Conservation (phyloP, 148 eudicot species). For the Mesembryanthemum crystallinum region DNA sequence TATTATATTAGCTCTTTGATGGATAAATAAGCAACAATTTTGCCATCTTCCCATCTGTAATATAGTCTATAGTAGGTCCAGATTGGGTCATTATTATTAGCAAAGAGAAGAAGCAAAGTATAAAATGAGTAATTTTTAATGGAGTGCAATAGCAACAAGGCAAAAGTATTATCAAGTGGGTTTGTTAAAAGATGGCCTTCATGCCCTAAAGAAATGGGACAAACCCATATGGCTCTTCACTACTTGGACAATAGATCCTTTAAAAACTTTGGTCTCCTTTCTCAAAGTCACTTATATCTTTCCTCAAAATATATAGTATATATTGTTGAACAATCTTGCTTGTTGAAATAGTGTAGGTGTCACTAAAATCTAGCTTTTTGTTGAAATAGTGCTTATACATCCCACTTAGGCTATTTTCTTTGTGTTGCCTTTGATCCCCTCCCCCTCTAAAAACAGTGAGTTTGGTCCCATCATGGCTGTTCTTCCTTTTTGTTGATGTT, state of each 20-base stretch:
- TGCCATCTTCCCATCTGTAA: not conserved
- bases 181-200: conserved; percentile 15
- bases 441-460: not conserved
- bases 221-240: conserved; percentile 16
- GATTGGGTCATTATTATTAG: not conserved
- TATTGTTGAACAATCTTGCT: not conserved
- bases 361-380: conserved; percentile 7
- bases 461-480: not conserved
- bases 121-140: no score
- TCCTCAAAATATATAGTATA: not conserved
- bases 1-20: conserved; percentile 5
- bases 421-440: not conserved
- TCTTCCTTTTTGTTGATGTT: not conserved
- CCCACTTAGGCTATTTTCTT: conserved; percentile 3
- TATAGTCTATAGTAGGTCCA: not conserved
- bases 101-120: not conserved
- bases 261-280: conserved; percentile 5
- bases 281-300: not conserved
- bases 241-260: conserved; percentile 8
- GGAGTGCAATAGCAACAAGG: no score
- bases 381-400: conserved; percentile 4
- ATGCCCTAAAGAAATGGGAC: conserved; percentile 21
- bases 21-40: not conserved
- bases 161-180: not conserved
- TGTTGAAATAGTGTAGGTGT: not conserved